Base-by-base conservation (phyloP, 176 grass and related monocot species). In the Alloteropsis semialata region DNA sequence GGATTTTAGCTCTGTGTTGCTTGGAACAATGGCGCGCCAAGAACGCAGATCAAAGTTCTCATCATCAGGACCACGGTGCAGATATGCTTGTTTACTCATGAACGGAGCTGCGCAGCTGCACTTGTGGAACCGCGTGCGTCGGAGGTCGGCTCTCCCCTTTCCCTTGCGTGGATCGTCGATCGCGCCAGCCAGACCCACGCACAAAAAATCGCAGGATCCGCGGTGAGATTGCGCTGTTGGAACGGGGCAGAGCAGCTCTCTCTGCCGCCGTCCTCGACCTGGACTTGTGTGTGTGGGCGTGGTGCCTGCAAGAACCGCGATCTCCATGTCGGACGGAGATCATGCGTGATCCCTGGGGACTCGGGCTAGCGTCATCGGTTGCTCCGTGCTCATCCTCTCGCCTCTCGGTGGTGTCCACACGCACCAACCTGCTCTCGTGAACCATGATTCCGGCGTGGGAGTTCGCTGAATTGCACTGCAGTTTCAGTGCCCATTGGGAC, bases 161-260 rank as follows among this genome's bases (percentile, higher is more conserved):
- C n/a, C n/a, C 25, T 11, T 72, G 41, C 39, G 67, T 28, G 67
- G 68, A 71, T 45, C 24, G 4, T 8, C 6, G 15, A 21, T 4
- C 54, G 8, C 10, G 44, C 24, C 22, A 45, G 33, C n/a, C n/a
- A n/a, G 9, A 42, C 19, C 37, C 65, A 2, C 39, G 39, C 54
- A 11, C 0, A 18, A 53, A 53, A 21, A 44, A 22, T 54, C 19
- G 88, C 29, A 30, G 53, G 88, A 86, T 86, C 76, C 70, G 30
- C 48, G 79, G 69, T 25, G 83, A 51, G 88, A 90, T 90, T 11
- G 56, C 65, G 57, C 55, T 73, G 83, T 22, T 72, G 83, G 88
- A 76, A 72, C 62, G 78, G 28, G 78, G 55, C 58, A 37, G 6
- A 10, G 36, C 33, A 66, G 10, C 33, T 4, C n/a, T 16, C 29